phyloP scores from a whole-genome alignment of 352 stramenopile genomes.

The Phytophthora cactorum region DNA sequence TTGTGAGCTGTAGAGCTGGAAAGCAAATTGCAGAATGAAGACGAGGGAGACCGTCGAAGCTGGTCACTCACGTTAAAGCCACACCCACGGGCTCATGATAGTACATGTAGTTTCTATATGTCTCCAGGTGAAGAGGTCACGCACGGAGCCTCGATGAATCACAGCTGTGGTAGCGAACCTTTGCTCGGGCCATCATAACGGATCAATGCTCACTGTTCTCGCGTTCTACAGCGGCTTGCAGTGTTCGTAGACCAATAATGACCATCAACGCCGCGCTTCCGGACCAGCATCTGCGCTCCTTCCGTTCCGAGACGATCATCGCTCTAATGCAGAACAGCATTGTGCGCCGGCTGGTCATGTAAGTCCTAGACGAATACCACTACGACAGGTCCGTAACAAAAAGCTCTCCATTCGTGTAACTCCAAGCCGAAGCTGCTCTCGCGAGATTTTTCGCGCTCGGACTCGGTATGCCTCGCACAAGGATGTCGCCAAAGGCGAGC shows the following conservation, averaged over 20 bases:
- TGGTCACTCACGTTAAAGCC: constrained; percentile 2
- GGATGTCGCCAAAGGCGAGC: too few relatives aligned
- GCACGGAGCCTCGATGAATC: constrained; percentile 20
- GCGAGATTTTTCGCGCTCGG: too few relatives aligned
- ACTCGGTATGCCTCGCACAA: too few relatives aligned
- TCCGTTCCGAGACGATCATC: constrained; percentile 17
- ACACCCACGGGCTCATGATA: too few relatives aligned
- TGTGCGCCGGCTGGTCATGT: too few relatives aligned
- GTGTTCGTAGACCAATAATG: not conserved
- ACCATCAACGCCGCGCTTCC: constrained; percentile 12
- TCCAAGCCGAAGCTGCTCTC: too few relatives aligned
- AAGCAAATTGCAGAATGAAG: constrained; percentile 21
- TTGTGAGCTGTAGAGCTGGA: constrained; percentile 12
- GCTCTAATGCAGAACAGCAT: not conserved
- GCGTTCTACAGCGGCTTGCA: not conserved
- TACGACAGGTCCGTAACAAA: too few relatives aligned
- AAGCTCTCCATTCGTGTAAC: too few relatives aligned
- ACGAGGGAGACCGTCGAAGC: not conserved
- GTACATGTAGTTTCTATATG: not conserved
- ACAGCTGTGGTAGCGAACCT: constrained; percentile 18
- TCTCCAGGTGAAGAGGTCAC: constrained; percentile 16
- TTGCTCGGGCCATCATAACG: constrained; percentile 9
- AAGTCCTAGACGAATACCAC: too few relatives aligned
- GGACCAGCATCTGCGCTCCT: constrained; percentile 19
- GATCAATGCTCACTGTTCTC: constrained; percentile 20